Evolutionary conservation across 2,329 filamentous ascomycete species (phyloP).

Genomic region (Penicillium sclerotiorum): DNA sequence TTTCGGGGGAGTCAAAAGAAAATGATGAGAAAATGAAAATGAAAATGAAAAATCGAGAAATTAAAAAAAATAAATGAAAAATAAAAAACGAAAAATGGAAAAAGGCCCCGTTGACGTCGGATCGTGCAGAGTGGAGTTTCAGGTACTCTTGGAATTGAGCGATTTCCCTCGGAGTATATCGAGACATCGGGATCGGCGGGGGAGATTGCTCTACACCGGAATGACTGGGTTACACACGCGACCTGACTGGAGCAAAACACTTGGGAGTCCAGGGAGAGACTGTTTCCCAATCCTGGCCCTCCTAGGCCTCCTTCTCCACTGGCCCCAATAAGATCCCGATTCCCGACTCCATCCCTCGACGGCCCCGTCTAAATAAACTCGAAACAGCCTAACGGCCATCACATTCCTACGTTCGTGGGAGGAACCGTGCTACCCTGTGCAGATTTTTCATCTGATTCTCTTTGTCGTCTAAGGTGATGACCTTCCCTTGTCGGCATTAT

Average conservation of each 20-base stretch:
- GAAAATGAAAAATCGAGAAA: too few species aligned
- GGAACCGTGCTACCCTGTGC: slow-evolving; percentile 14
- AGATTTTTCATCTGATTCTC: neutral
- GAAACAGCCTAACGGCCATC: slow-evolving; percentile 44
- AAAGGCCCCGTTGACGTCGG: slow-evolving; percentile 15
- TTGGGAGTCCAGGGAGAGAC: slow-evolving; percentile 4
- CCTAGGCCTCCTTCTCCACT: slow-evolving; percentile 3
- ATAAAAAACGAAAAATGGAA: too few species aligned
- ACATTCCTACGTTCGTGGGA: slow-evolving; percentile 18
- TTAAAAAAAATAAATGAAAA: too few species aligned
- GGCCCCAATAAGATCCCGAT: slow-evolving; percentile 6
- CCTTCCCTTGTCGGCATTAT: neutral
- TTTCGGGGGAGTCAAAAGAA: too few species aligned
- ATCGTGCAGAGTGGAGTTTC: slow-evolving; percentile 26
- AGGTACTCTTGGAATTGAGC: slow-evolving; percentile 21
- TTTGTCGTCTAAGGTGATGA: neutral
- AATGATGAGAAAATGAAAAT: too few species aligned
- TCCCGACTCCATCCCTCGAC: slow-evolving; percentile 12
- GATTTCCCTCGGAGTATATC: slow-evolving; percentile 27
- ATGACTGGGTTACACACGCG: slow-evolving; percentile 17
- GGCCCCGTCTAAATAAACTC: slow-evolving; percentile 39
- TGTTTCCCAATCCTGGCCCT: slow-evolving; percentile 24
- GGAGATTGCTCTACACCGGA: slow-evolving; percentile 5
- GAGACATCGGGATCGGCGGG: slow-evolving; percentile 19
- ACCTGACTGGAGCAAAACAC: slow-evolving; percentile 6